Conservation (phyloP, 495 filamentous ascomycete species). For the Hyaloscypha variabilis region DNA sequence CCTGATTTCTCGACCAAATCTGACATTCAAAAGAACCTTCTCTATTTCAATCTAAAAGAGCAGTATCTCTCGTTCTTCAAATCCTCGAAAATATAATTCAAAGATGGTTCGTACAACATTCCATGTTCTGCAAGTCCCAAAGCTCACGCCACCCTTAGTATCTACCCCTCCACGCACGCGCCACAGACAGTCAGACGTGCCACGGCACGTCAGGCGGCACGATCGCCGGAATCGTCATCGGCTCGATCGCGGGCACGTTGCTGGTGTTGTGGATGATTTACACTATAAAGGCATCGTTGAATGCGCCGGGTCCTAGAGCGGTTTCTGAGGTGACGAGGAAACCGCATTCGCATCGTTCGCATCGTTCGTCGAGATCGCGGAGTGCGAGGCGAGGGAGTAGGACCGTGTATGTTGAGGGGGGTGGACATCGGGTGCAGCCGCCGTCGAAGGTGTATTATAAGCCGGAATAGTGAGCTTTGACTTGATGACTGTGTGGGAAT, state of each 20-base stretch:
- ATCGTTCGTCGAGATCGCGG: background rate
- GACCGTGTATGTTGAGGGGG: background rate
- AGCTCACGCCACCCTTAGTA: background rate
- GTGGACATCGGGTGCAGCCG: background rate
- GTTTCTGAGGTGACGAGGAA: background rate
- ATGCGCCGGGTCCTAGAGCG: background rate
- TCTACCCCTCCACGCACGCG: background rate
- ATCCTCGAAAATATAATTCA: background rate
- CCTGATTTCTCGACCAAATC: too few relatives aligned
- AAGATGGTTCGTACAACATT: background rate
- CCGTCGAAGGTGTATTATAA: conserved; percentile 13
- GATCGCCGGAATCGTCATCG: conserved; percentile 13
- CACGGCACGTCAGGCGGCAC: conserved; percentile 4
- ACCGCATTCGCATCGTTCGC: background rate
- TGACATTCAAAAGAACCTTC: background rate
- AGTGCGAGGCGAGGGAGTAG: background rate
- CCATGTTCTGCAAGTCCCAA: background rate
- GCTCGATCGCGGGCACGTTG: conserved; percentile 9
- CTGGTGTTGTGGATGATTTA: conserved; percentile 9
- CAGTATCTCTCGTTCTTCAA: background rate
- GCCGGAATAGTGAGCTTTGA: conserved; percentile 16
- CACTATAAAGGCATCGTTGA: background rate
- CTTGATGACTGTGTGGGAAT: too few relatives aligned
- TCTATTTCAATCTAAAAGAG: background rate
- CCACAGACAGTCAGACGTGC: background rate